Evolutionary conservation across 192 early-diverging fungal species (phyloP).

Genomic region (Geosiphon pyriformis): DNA sequence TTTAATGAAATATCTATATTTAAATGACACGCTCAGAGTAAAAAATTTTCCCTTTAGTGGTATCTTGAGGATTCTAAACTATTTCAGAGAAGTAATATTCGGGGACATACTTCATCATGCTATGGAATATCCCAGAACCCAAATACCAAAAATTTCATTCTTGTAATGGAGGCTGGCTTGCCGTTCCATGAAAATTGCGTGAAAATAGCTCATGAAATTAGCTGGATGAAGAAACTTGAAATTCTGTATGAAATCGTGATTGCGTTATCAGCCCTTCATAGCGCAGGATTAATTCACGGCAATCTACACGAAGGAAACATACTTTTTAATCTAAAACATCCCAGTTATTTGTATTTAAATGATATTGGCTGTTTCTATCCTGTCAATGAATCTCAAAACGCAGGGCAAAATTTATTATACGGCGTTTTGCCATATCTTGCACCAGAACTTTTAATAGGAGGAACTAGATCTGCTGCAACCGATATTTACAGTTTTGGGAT

Average conservation of each 20-base stretch:
- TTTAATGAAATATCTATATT: too few relatives aligned
- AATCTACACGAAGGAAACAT: slow-evolving; percentile 12
- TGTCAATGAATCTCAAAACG: slow-evolving; percentile 1
- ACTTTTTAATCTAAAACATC: neutral
- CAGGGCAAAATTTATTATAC: neutral
- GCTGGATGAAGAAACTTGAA: slow-evolving; percentile 14
- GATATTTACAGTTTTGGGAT: slow-evolving; percentile 17
- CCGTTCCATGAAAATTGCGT: slow-evolving; percentile 3
- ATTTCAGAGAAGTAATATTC: too few relatives aligned
- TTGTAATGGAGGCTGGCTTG: slow-evolving; percentile 9
- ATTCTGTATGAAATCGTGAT: neutral
- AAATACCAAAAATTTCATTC: slow-evolving; percentile 12
- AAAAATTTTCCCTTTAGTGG: too few relatives aligned
- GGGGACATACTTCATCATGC: too few relatives aligned
- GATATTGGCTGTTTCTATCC: slow-evolving; percentile 1
- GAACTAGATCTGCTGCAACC: neutral
- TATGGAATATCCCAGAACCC: slow-evolving; percentile 18
- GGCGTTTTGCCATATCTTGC: slow-evolving; percentile 5
- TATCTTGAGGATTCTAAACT: too few relatives aligned
- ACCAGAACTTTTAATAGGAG: slow-evolving; percentile 1
- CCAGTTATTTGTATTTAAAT: neutral
- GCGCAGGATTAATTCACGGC: neutral
- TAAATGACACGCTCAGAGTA: too few relatives aligned
- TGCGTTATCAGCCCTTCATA: neutral
- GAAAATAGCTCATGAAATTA: neutral